Evolutionary conservation across 805 yeast species (phyloP).

Genomic region (Millerozyma miso): DNA sequence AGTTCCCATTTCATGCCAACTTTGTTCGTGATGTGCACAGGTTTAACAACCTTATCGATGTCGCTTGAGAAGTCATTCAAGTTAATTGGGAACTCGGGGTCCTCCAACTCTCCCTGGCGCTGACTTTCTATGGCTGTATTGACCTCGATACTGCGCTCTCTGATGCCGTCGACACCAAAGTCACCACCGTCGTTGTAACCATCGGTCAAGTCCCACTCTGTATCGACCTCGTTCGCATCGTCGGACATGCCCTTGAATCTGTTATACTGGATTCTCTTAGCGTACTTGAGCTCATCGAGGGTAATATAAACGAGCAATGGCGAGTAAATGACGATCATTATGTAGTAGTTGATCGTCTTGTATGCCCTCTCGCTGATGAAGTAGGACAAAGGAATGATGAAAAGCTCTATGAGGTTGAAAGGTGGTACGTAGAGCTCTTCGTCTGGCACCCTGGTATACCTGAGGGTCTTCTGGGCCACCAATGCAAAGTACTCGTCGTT

Average conservation of each 20-base stretch:
- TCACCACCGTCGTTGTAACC: constrained; percentile 49
- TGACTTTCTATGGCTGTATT: constrained; percentile 43
- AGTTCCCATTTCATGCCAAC: constrained; percentile 63
- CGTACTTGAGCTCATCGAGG: constrained; percentile 58
- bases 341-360: constrained; percentile 44
- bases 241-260: constrained; percentile 60
- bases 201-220: constrained; percentile 81
- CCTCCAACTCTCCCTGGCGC: constrained; percentile 59
- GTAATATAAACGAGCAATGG: constrained; percentile 65
- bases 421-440: constrained; percentile 84
- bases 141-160: constrained; percentile 36
- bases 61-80: constrained; percentile 46
- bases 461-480: constrained; percentile 76
- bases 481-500: constrained; percentile 81
- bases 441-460: constrained; percentile 87
- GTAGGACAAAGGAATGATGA: constrained; percentile 24
- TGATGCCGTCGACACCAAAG: constrained; percentile 33
- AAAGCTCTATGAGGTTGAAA: constrained; percentile 65
- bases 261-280: constrained; percentile 69
- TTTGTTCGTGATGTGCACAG: constrained; percentile 50
- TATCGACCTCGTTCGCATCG: constrained; percentile 74
- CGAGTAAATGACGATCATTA: constrained; percentile 64
- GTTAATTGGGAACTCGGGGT: constrained; percentile 61
- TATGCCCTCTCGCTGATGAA: constrained; percentile 31
- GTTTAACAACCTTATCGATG: constrained; percentile 52